Evolutionary conservation across 257 asterid genomes (phyloP), one percentile per base, ranked within the genome.

Genomic region (Ilex aquifolium): DNA sequence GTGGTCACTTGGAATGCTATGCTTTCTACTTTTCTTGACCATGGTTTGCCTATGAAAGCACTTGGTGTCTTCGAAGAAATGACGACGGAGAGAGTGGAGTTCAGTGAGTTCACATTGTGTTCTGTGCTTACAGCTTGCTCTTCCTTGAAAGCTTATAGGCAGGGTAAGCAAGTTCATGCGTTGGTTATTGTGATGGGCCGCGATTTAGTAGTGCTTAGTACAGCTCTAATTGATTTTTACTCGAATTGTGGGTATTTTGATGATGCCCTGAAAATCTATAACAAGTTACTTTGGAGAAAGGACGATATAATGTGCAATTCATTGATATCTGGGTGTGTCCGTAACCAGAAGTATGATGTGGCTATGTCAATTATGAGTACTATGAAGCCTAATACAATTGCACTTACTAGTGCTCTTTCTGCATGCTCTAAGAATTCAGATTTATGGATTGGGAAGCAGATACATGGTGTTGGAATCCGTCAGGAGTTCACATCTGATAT

Each of bases 1-100:
- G 75, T 70, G 36, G 70, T 70, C 31, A 65, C 75, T 31, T 70
- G 71, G 67, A 71, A 71, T 11, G 63, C 71, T 51, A 71, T 71
- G 62, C 63, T 71, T 36, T 64, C 67, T 2, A 44, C 8, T 48
- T 71, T 64, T 60, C 14, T 71, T 30, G 63, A 31, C 17, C 71
- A 65, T 60, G 63, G 57, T 11, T 21, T 64, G 17, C 76, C 76
- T 5, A 31, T 44, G 7, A 71, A 54, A 60, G 71, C 76, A 3
- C 21, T 65, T 13, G 60, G 39, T 30, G 29, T 71, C 31, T 48
- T 65, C 60, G 29, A 30, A 21, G 48, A 59, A 13, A 71, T 65
- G 67, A 65, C 21, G 44, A 60, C 30, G 61, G 76, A 65, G 60
- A 60, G 42, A 46, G 63, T 53, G 5, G 63, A 65, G 44, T 42